Evolutionary conservation across 768 basidiomycete genomes (phyloP), one percentile per base, ranked within the genome.

Genomic region (Auriscalpium microsporum): DNA sequence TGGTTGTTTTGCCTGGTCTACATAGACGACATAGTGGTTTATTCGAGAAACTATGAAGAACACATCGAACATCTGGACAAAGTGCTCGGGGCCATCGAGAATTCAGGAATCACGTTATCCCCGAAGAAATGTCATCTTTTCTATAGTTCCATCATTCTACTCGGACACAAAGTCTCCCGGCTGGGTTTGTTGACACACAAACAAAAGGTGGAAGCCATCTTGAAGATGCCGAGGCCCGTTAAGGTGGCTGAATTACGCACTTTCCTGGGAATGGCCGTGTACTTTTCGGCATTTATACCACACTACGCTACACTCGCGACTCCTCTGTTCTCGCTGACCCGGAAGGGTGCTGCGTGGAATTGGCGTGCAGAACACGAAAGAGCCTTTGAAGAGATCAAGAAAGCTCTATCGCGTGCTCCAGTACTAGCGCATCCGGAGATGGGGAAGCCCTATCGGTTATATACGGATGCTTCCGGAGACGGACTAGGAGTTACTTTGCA

Each of bases 101-200:
- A 28, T 4, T 4, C 28, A 5, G 28, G 28, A 28, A 28, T 74
- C 2, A 74, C 72, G 1, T 57, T 74, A 0, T 69, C 72, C 0
- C 73, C 67, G 0, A 10, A 56, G 0, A 75, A 75, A 55, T 73
- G 71, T 48, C 67, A 71, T 53, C 58, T 73, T 9, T 67, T 50
- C 0, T 74, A 65, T 53, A 61, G 59, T 21, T 72, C 70, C 0
- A 57, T 75, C 0, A 45, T 71, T 0, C 58, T 75, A 1, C 60
- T 75, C 6, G 73, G 73, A 3, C 73, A 75, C 40, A 73, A 73
- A 49, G 72, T 74, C 0, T 75, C 72, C 0, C 48, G 64, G 8
- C 59, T 73, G 0, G 73, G 73, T 0, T 52, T 74, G 1, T 72
- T 69, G 0, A 73, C 70, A 0, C 68, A 74, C 54, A 55, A 63